Base-by-base conservation (phyloP, 1,284 basidiomycete species). In the Mrakiaceae sp. region DNA sequence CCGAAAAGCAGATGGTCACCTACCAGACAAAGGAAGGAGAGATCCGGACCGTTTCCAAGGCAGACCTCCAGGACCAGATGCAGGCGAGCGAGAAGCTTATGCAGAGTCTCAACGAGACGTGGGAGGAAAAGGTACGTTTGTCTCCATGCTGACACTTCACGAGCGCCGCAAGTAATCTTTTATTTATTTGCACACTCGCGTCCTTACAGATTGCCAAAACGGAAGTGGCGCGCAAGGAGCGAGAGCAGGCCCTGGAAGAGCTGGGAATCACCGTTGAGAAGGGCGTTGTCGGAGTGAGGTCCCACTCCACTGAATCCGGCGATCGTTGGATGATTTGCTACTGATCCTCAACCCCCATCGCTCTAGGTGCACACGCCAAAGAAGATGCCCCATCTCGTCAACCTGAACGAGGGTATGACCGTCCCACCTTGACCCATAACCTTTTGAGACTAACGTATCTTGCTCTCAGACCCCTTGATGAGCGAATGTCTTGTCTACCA, bases 221-320 rank as follows among this genome's bases (percentile, higher is more conserved):
- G 27, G 27, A 27, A 27, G 27, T 27, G 27, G 27, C 27, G 27
- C 27, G 55, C 7, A 89, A 88, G 72, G 92, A 98, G 78, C 83
- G 95, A 68, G 95, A 98, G 79, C 87, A 93, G 80, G 96, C 95
- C 4, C 78, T 98, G 59, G 96, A 98, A 77, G 95, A 98, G 77
- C 79, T 98, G 68, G 95, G 95, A 60, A 98, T 98, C 74, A 89
- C 90, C 50, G 91, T 98, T 66, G 94, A 98, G 77, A 97, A 94
- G 82, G 88, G 93, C 72, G 83, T 89, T 67, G 88, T 96, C 64
- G 92, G 92, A 58, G 78, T 67, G 51, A 58, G 56, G 50, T 8
- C 14, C 7, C 9, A 5, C 51, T 9, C 48, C 2, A 16, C 51
- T 52, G 12, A 16, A 7, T 52, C n/a, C 16, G 6, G 11, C 9